Conservation (phyloP, 306 rosid genomes). For the Prunus mira region DNA sequence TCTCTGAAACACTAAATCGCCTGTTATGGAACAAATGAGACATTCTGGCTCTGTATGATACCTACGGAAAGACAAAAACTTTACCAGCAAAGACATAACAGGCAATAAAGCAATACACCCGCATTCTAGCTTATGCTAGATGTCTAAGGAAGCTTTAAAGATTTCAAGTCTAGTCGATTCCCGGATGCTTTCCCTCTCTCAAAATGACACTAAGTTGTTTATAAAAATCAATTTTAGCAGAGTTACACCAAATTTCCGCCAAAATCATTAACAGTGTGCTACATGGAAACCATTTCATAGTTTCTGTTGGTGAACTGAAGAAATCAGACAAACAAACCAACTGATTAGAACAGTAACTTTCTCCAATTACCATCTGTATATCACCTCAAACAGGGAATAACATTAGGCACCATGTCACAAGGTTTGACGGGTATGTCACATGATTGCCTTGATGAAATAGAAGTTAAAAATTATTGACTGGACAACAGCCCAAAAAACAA, state of each 20-base stretch:
- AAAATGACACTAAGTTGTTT: not conserved
- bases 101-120: too few relatives aligned
- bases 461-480: not conserved
- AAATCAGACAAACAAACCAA: not conserved
- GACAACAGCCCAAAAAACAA: not conserved
- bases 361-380: not conserved
- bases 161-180: not conserved
- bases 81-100: not conserved
- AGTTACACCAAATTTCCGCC: not conserved
- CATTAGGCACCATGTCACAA: not conserved
- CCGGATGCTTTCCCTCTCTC: not conserved
- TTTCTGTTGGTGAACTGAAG: not conserved
- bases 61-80: not conserved
- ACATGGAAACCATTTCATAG: not conserved
- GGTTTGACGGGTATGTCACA: not conserved
- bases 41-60: not conserved
- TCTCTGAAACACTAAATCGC: not conserved
- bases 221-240: not conserved
- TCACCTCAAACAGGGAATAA: conserved; percentile 7
- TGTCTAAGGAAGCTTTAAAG: too few relatives aligned
- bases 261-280: not conserved
- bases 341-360: not conserved
- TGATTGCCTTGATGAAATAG: not conserved
- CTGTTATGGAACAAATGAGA: not conserved
- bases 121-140: too few relatives aligned